These are phyloP conservation scores for Cladophialophora yegresii DNA, from an alignment of 2,329 filamentous ascomycete genomes.

Conservation along the genomic window DNA sequence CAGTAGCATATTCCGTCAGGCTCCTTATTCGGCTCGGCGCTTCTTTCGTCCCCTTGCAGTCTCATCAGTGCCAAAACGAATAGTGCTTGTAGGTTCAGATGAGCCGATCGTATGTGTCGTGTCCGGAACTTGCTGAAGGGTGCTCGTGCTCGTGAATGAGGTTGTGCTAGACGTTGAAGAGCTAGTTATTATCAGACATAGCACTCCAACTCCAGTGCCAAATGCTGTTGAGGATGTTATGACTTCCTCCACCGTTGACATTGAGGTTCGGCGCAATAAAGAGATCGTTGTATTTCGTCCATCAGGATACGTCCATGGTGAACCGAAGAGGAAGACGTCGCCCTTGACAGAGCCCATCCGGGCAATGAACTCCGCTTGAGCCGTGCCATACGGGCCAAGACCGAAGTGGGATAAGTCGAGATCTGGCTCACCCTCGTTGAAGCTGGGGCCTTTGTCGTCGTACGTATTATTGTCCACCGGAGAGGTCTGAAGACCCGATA, in stretches of 20 bases:
- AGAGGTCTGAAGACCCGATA: slow-evolving; percentile 45
- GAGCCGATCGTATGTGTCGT: slow-evolving; percentile 17
- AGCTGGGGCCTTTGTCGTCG: slow-evolving; percentile 38
- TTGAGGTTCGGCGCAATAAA: slow-evolving; percentile 28
- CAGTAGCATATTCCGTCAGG: not conserved
- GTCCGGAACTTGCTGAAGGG: slow-evolving; percentile 7
- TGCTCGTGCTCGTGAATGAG: slow-evolving; percentile 14
- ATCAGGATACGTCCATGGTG: slow-evolving; percentile 45
- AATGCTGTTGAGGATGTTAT: slow-evolving; percentile 10
- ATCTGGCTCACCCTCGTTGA: slow-evolving; percentile 41
- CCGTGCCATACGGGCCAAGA: slow-evolving; percentile 42
- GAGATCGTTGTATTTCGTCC: slow-evolving; percentile 48
- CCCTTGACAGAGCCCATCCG: slow-evolving; percentile 43
- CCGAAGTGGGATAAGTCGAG: slow-evolving; percentile 40
- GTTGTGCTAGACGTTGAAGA: slow-evolving; percentile 11
- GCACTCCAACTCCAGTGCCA: not conserved
- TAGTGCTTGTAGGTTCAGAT: not conserved
- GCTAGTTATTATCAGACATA: slow-evolving; percentile 3
- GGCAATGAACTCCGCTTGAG: slow-evolving; percentile 44
- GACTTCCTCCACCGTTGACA: slow-evolving; percentile 37
- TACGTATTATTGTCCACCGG: slow-evolving; percentile 44
- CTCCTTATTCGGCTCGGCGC: not conserved
- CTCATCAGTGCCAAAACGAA: not conserved
- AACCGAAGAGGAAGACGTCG: slow-evolving; percentile 42
- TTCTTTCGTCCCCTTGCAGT: not conserved